A percentile compares a stretch with the other conserved stretches of the same genome.
Evolutionary conservation across 371 early-diverging fungal species (phyloP).

Genomic region (Catenaria anguillulae): DNA sequence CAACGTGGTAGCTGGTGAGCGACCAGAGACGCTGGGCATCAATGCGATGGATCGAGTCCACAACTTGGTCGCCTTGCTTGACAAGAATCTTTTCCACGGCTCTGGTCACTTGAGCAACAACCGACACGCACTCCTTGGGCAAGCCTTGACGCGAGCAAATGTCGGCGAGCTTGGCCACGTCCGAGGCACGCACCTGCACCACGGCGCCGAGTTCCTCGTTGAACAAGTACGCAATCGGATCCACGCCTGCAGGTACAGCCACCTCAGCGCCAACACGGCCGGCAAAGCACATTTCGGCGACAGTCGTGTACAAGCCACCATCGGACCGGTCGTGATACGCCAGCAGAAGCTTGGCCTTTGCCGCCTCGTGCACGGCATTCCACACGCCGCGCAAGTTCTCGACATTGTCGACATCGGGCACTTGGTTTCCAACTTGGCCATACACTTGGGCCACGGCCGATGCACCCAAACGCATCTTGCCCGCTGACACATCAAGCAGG

Average conservation of each 20-base stretch:
- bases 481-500: slow-evolving; percentile 66
- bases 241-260: slow-evolving; percentile 25
- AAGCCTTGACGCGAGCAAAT: slow-evolving; percentile 38
- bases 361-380: slow-evolving; percentile 42
- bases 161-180: slow-evolving; percentile 36
- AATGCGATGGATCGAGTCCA: slow-evolving; percentile 28
- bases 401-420: slow-evolving; percentile 73
- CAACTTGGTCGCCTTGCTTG: slow-evolving; percentile 20
- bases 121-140: slow-evolving; percentile 35
- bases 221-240: slow-evolving; percentile 46
- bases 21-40: slow-evolving; percentile 68
- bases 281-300: slow-evolving; percentile 90
- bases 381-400: slow-evolving; percentile 57
- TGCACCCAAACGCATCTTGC: slow-evolving; percentile 78
- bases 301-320: slow-evolving; percentile 80
- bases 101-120: slow-evolving; percentile 47
- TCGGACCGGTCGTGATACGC: slow-evolving; percentile 96
- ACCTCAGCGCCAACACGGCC: slow-evolving; percentile 68
- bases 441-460: slow-evolving; percentile 86
- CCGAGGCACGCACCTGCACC: slow-evolving; percentile 55
- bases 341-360: slow-evolving; percentile 31
- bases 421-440: slow-evolving; percentile 58
- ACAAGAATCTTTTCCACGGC: too few species aligned
- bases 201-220: slow-evolving; percentile 94
- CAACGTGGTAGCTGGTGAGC: slow-evolving; percentile 80